Evolutionary conservation across 2,329 filamentous ascomycete species (phyloP).

Genomic region (Pseudogymnoascus sp.): DNA sequence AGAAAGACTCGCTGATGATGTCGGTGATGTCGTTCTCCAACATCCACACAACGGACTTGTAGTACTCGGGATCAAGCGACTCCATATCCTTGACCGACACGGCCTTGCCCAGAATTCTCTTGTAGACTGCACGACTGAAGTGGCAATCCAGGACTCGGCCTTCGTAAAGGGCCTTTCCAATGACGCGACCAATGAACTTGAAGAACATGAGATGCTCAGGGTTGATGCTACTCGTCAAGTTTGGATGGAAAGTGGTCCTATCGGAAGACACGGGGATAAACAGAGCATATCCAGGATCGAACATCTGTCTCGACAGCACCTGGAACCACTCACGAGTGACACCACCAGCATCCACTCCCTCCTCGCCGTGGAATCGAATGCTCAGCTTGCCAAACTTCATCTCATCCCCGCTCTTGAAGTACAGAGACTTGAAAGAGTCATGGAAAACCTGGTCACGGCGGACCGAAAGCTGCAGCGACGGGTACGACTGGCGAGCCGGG

Average conservation of each 20-base stretch:
- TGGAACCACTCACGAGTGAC: slow-evolving; percentile 99
- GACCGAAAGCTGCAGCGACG: slow-evolving; percentile 74
- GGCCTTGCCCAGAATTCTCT: slow-evolving; percentile 87
- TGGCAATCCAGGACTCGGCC: slow-evolving; percentile 93
- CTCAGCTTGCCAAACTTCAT: slow-evolving; percentile 99
- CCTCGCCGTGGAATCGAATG: slow-evolving; percentile 93
- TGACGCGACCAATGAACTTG: slow-evolving; percentile 98
- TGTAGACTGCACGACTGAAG: slow-evolving; percentile 98
- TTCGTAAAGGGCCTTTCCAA: slow-evolving; percentile 96
- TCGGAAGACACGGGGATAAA: slow-evolving; percentile 97
- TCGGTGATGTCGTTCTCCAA: slow-evolving; percentile 97
- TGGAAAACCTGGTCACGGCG: slow-evolving; percentile 94
- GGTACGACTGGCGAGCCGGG: slow-evolving; percentile 61
- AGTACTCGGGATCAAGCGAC: slow-evolving; percentile 95
- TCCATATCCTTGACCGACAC: slow-evolving; percentile 99
- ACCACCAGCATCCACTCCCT: slow-evolving; percentile 94
- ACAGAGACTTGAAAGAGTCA: slow-evolving; percentile 95
- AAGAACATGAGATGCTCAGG: slow-evolving; percentile 96
- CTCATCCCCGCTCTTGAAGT: slow-evolving; percentile 92
- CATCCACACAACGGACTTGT: slow-evolving; percentile 98
- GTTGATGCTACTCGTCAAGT: slow-evolving; percentile 88
- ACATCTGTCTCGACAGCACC: slow-evolving; percentile 94
- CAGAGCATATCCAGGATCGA: slow-evolving; percentile 93
- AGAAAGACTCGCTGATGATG: slow-evolving; percentile 93
- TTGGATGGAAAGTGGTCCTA: slow-evolving; percentile 96